A percentile compares a stretch with the other conserved stretches of the same genome.
Conservation (phyloP, 345 rosid genomes). For the Ceriops tagal region DNA sequence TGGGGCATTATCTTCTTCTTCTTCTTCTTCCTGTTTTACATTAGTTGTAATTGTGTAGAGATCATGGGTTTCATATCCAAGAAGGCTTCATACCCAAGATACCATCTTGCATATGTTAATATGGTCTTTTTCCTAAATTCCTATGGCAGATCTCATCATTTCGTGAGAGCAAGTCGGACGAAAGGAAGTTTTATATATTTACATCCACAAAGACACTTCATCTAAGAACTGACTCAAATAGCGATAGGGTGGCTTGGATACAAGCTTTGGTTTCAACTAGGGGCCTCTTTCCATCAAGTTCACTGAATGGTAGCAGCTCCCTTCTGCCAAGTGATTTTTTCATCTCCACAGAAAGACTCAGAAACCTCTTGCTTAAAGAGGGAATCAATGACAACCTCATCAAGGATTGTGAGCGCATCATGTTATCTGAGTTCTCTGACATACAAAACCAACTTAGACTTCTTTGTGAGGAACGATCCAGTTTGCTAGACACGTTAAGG, state of each 20-base stretch:
- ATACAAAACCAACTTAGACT: conserved; percentile 63
- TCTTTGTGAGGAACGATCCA: conserved; percentile 72
- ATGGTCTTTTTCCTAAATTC: conserved; percentile 12
- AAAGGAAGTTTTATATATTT: conserved; percentile 80
- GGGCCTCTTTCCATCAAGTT: conserved; percentile 57
- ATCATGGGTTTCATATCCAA: no score
- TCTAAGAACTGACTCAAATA: conserved; percentile 73
- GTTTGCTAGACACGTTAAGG: conserved; percentile 73
- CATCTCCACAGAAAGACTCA: conserved; percentile 75
- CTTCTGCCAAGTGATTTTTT: conserved; percentile 54
- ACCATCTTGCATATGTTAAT: no score
- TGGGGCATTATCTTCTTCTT: no score
- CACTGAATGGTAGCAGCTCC: conserved; percentile 56
- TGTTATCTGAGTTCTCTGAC: conserved; percentile 81
- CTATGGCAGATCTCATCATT: conserved; percentile 81
- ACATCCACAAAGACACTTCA: conserved; percentile 98
- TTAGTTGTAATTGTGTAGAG: no score
- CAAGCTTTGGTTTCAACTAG: conserved; percentile 78
- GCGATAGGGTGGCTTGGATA: conserved; percentile 85
- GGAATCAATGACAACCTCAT: conserved; percentile 67
- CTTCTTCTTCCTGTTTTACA: no score
- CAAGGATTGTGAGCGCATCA: conserved; percentile 82
- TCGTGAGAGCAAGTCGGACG: conserved; percentile 96
- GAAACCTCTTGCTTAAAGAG: conserved; percentile 56
- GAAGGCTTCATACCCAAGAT: no score